Conservation (phyloP, 176 grass and related monocot genomes). For the Juncus effusus region DNA sequence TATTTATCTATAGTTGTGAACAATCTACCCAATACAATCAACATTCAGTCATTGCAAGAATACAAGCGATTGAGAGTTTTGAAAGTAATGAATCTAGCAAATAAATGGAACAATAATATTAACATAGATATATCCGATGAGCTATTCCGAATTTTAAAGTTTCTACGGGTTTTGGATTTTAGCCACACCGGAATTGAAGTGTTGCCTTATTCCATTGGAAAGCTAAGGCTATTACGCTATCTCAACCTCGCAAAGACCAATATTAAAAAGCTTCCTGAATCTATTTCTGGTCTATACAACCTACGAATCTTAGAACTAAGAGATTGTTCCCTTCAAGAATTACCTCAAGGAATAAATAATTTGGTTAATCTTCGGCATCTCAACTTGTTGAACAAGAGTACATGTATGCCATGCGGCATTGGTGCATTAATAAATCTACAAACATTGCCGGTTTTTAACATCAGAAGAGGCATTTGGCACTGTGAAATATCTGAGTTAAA, state of each 20-base stretch:
- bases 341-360: slow-evolving; percentile 5
- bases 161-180: slow-evolving; percentile 18
- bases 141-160: slow-evolving; percentile 1
- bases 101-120: slow-evolving; percentile 1
- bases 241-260: slow-evolving; percentile 6
- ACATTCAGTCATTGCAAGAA: not conserved
- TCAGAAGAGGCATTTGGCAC: not conserved
- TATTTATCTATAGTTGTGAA: slow-evolving; percentile 14
- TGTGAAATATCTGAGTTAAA: slow-evolving; percentile 22
- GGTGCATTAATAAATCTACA: slow-evolving; percentile 18
- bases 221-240: slow-evolving; percentile 23
- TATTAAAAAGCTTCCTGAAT: slow-evolving; percentile 20
- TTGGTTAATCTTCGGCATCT: slow-evolving; percentile 16
- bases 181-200: not conserved
- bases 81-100: slow-evolving; percentile 8
- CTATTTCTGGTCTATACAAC: slow-evolving; percentile 17
- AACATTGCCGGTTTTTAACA: slow-evolving; percentile 13
- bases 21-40: not conserved
- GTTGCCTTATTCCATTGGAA: slow-evolving; percentile 9
- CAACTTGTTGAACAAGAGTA: not conserved
- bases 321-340: not conserved
- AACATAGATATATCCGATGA: not conserved
- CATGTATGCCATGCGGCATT: slow-evolving; percentile 19
- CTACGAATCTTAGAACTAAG: slow-evolving; percentile 16
- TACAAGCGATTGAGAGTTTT: slow-evolving; percentile 3